A percentile compares a stretch with the other conserved stretches of the same genome.
Evolutionary conservation across 441 rosid genomes (phyloP).

Genomic region (Melastoma candidum): DNA sequence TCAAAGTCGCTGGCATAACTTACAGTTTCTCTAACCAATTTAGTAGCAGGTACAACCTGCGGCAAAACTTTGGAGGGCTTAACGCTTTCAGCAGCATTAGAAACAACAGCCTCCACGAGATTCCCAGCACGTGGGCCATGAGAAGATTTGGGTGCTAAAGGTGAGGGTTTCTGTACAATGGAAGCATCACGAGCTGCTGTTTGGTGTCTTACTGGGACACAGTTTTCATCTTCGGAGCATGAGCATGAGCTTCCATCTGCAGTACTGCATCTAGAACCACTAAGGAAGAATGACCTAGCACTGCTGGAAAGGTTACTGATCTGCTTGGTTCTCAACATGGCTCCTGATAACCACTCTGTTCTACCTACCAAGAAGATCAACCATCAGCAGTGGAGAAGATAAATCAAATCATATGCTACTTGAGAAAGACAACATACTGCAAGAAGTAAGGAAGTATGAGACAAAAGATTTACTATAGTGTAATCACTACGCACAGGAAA

Average conservation of each 20-base stretch:
- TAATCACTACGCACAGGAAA: too few species aligned
- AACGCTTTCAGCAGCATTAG: slow-evolving; percentile 30
- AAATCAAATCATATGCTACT: too few species aligned
- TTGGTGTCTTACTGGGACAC: slow-evolving; percentile 47
- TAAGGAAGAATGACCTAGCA: slow-evolving; percentile 55
- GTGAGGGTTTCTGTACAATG: slow-evolving; percentile 28
- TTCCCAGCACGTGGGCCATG: slow-evolving; percentile 29
- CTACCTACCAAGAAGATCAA: too few species aligned
- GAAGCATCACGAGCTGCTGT: slow-evolving; percentile 23
- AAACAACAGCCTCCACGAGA: slow-evolving; percentile 29
- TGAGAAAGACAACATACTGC: too few species aligned
- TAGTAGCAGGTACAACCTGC: slow-evolving; percentile 31
- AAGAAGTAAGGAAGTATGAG: too few species aligned
- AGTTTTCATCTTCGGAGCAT: slow-evolving; percentile 66
- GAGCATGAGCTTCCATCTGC: slow-evolving; percentile 64
- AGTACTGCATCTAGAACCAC: slow-evolving; percentile 48
- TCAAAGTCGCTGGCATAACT: slow-evolving; percentile 40
- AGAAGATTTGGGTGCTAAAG: slow-evolving; percentile 23
- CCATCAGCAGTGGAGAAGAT: too few species aligned
- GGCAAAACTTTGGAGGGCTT: slow-evolving; percentile 24
- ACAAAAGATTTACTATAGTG: too few species aligned
- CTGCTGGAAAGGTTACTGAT: slow-evolving; percentile 58
- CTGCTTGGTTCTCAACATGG: slow-evolving; percentile 71
- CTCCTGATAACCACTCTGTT: slow-evolving; percentile 16
- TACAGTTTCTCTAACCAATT: slow-evolving; percentile 31